phyloP scores from a whole-genome alignment of 306 rosid genomes.

The Lupinus albus region DNA sequence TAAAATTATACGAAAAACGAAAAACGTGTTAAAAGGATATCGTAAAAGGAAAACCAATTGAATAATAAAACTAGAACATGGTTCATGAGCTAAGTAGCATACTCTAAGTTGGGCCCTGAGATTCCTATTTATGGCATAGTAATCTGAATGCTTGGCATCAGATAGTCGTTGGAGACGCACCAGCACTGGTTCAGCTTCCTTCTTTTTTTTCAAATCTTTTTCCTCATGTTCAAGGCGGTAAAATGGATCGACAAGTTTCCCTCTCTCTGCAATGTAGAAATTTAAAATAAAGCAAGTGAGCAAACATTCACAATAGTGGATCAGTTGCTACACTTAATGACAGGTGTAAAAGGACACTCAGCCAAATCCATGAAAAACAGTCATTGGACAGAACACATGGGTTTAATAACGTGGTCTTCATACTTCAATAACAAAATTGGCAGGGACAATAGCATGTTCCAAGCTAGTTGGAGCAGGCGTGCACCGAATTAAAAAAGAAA shows the following conservation, averaged over 20 bases:
- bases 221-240: slow-evolving; percentile 85
- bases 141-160: slow-evolving; percentile 70
- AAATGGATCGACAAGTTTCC: slow-evolving; percentile 74
- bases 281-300: neutral
- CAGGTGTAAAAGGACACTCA: neutral
- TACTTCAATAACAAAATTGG: neutral
- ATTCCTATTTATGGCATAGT: slow-evolving; percentile 60
- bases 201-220: slow-evolving; percentile 73
- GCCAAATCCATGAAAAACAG: neutral
- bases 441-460: neutral
- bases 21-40: slow-evolving; percentile 1
- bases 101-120: slow-evolving; percentile 80
- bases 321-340: neutral
- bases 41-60: slow-evolving; percentile 15
- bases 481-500: slow-evolving; percentile 1
- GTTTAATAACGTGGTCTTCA: neutral
- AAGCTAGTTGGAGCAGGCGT: neutral
- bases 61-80: slow-evolving; percentile 17
- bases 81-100: slow-evolving; percentile 38
- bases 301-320: neutral
- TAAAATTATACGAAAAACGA: neutral
- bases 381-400: neutral
- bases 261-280: slow-evolving; percentile 53
- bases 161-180: slow-evolving; percentile 73
- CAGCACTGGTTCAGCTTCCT: slow-evolving; percentile 79